These are phyloP conservation scores for Acacia confusa DNA, from an alignment of 306 rosid genomes.

Conservation along the genomic window DNA sequence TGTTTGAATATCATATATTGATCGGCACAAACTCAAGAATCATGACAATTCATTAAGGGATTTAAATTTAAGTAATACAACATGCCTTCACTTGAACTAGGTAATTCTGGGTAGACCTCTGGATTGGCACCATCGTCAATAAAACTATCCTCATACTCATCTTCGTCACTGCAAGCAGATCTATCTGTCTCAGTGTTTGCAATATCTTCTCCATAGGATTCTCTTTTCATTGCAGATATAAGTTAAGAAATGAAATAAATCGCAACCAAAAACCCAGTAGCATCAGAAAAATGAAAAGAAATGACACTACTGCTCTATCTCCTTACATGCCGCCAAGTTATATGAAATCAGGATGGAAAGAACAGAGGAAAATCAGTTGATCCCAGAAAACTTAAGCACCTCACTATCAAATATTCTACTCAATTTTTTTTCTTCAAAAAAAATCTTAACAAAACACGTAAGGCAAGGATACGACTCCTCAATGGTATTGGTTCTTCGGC, in stretches of 20 bases:
- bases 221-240: constrained; percentile 56
- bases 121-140: constrained; percentile 63
- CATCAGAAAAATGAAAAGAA: background rate
- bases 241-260: constrained; percentile 22
- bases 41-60: background rate
- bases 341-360: background rate
- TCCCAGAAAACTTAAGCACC: background rate
- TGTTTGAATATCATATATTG: background rate
- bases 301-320: background rate
- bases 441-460: background rate
- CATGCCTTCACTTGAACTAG: constrained; percentile 50
- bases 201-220: constrained; percentile 87
- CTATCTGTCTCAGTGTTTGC: constrained; percentile 71
- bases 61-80: constrained; percentile 1
- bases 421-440: background rate
- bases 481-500: constrained; percentile 15
- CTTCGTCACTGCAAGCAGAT: constrained; percentile 61
- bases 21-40: background rate
- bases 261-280: background rate
- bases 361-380: background rate
- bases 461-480: constrained; percentile 71
- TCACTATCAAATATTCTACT: background rate
- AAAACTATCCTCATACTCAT: constrained; percentile 76
- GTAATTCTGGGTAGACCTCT: constrained; percentile 47
- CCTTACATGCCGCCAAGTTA: background rate